Conservation (phyloP, 2,329 filamentous ascomycete genomes). For the Penicillium olsonii region DNA sequence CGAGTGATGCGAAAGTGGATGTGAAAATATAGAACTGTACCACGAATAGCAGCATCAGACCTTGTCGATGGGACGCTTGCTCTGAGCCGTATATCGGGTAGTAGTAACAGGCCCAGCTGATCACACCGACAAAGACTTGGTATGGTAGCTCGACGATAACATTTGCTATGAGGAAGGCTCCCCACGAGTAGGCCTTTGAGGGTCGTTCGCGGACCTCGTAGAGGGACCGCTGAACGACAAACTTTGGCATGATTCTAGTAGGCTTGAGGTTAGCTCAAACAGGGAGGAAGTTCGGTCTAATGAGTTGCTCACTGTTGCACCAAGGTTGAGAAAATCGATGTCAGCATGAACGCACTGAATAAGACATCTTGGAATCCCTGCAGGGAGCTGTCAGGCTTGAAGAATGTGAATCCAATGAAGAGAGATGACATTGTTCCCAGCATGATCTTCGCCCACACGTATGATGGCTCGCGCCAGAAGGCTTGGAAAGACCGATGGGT, state of each 20-base stretch:
- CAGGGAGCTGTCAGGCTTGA: conserved; percentile 67
- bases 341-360: conserved; percentile 81
- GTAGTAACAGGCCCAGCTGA: conserved; percentile 67
- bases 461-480: neutral
- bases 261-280: conserved; percentile 59
- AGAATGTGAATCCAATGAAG: conserved; percentile 83
- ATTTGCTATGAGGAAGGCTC: conserved; percentile 58
- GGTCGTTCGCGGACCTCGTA: conserved; percentile 61
- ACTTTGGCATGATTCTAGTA: conserved; percentile 59
- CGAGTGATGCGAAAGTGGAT: conserved; percentile 15
- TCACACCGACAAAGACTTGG: conserved; percentile 44
- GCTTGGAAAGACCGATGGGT: neutral
- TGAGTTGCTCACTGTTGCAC: conserved; percentile 49
- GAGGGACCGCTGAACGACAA: conserved; percentile 56
- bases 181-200: conserved; percentile 71
- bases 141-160: conserved; percentile 1
- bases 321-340: conserved; percentile 56
- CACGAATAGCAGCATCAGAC: conserved; percentile 21
- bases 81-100: conserved; percentile 20
- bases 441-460: conserved; percentile 74
- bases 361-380: conserved; percentile 84
- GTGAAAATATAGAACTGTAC: conserved; percentile 23
- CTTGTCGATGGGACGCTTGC: conserved; percentile 12
- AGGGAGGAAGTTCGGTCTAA: conserved; percentile 2
- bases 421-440: conserved; percentile 65